Evolutionary conservation across 1,284 basidiomycete genomes (phyloP), one percentile per base, ranked within the genome.

Genomic region (Trichosporon faecale): DNA sequence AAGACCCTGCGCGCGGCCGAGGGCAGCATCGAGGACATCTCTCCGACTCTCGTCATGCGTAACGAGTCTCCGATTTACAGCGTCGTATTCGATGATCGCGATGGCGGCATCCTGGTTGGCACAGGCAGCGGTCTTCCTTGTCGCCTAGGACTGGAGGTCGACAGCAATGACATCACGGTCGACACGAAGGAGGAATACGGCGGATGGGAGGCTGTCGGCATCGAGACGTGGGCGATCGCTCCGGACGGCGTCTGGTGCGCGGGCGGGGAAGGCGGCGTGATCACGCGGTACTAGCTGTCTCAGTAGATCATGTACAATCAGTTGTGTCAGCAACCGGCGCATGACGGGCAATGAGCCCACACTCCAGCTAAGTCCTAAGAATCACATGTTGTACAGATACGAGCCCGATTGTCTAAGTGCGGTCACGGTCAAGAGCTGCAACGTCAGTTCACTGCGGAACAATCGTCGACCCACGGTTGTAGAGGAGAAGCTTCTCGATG

Each of bases 401-500:
- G 27, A 31, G 14, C 57, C 57, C 27, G 55, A 60, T 33, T 33
- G 55, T 67, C 69, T 71, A 71, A 27, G 29, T 69, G 67, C 72
- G 70, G 68, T 71, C 68, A n/a, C 70, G 70, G 68, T 73, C 72
- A 49, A 71, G 66, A 61, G 72, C 72, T 73, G 68, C 0, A 16
- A 33, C 11, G 70, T 71, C 46, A 71, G 70, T 64, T 12, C 1
- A 29, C n/a, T 3, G 16, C 0, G 0, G 70, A 66, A 2, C 25
- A 29, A 40, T 14, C 18, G 40, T 37, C 29, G 16, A 89, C 94
- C 78, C 75, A 97, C 95, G 94, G 85, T 96, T 97, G 84, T 97
- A 98, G 79, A 96, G 93, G 29, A 98, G 86, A 21, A 97, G 87
- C 84, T 97, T 98, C 84, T 98, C 95, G 76, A 98, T 97, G 72